phyloP scores from a whole-genome alignment of 2,329 filamentous ascomycete species.

The Metarhizium brunneum region DNA sequence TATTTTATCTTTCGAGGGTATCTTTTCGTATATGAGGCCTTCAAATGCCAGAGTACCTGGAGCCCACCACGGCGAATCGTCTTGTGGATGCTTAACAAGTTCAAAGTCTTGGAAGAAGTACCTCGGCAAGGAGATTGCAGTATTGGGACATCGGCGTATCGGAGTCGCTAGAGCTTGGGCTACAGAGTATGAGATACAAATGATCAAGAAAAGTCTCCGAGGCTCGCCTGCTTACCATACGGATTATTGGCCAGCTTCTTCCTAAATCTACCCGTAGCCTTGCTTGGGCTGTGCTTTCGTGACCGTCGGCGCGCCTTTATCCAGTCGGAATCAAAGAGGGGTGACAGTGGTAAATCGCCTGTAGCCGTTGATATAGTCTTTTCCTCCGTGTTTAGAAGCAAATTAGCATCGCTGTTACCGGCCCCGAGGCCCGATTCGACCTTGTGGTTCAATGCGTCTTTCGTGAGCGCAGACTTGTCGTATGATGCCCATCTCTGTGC shows the following conservation, averaged over 20 bases:
- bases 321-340: conserved; percentile 42
- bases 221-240: conserved; percentile 40
- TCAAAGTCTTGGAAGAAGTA: conserved; percentile 57
- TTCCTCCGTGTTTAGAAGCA: conserved; percentile 26
- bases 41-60: conserved; percentile 33
- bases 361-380: conserved; percentile 36
- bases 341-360: conserved; percentile 43
- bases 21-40: conserved; percentile 11
- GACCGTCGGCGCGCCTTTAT: conserved; percentile 34
- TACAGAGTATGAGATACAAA: conserved; percentile 21
- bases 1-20: neutral
- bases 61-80: conserved; percentile 44
- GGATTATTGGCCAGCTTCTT: conserved; percentile 51
- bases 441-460: conserved; percentile 20
- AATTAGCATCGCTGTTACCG: conserved; percentile 16
- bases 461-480: conserved; percentile 18
- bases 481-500: conserved; percentile 23
- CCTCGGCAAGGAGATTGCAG: conserved; percentile 39
- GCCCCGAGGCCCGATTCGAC: conserved; percentile 22
- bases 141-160: conserved; percentile 45
- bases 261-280: conserved; percentile 38
- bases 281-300: conserved; percentile 26
- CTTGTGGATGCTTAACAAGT: conserved; percentile 44
- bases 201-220: neutral
- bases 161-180: conserved; percentile 54